Base-by-base conservation (phyloP, 768 basidiomycete genomes). In the Rickenella mellea region DNA sequence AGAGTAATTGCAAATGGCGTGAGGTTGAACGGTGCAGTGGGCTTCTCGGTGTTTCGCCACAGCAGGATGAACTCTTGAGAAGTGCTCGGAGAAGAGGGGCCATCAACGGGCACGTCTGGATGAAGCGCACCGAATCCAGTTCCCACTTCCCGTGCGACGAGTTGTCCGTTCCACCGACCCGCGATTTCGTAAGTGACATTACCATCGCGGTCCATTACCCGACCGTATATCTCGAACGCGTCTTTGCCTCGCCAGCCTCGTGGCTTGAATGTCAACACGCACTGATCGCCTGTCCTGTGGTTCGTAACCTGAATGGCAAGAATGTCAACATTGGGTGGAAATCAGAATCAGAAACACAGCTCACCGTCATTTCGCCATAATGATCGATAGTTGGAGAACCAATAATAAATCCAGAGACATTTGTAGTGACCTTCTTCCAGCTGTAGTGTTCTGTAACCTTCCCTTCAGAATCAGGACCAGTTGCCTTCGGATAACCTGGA, bases 381-480 rank as follows among this genome's bases (percentile, higher is more conserved):
- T 91, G 89, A 53, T 91, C 89, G 48, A 91, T 91, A 25, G 81
- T 82, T 5, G 87, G 86, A 19, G 71, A 76, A 4, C 94, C 94
- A 17, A 94, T 69, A 48, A 98, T 92, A 56, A 98, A 97, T 12
- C 91, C 91, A 5, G 90, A 92, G 7, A 94, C 73, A 45, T 78
- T 85, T 27, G 87, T 90, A 9, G 85, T 90, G 25, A 93, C 91
- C 59, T 94, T 94, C 64, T 91, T 91, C 90, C 90, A 94, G 32
- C 78, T 84, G 57, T 88, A 98, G 59, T 97, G 93, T 56, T 98
- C 93, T 4, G 82, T 63, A 0, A 87, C 82, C 51, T 76, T 77
- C 30, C 72, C 71, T 45, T 64, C 54, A 27, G 49, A 31, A 11
- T 65, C 55, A 9, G 51, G 48, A 1, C 65, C 65, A n/a, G 62